Evolutionary conservation across 805 yeast genomes (phyloP).

Genomic region (Kregervanrija delftensis): DNA sequence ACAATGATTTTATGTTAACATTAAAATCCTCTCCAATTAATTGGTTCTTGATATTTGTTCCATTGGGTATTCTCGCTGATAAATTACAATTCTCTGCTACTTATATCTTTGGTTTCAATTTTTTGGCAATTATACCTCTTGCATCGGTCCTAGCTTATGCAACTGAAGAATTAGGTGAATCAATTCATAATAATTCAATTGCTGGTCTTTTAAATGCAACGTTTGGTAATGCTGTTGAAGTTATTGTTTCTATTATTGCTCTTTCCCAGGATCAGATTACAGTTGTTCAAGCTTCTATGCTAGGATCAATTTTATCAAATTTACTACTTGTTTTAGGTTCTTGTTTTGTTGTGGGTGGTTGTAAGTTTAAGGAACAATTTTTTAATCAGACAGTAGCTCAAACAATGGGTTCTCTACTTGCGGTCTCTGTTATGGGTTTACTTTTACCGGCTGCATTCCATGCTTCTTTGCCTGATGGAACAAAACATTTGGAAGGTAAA

Average conservation of each 20-base stretch:
- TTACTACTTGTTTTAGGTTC: slow-evolving; percentile 88
- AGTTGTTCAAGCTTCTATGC: slow-evolving; percentile 95
- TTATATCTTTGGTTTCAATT: slow-evolving; percentile 64
- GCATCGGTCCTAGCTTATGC: slow-evolving; percentile 88
- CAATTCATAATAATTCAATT: slow-evolving; percentile 76
- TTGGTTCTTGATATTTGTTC: slow-evolving; percentile 74
- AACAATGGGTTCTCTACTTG: slow-evolving; percentile 92
- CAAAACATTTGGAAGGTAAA: slow-evolving; percentile 23
- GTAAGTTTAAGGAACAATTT: slow-evolving; percentile 73
- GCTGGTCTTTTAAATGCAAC: slow-evolving; percentile 96
- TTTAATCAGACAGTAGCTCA: slow-evolving; percentile 97
- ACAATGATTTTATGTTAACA: slow-evolving; percentile 11
- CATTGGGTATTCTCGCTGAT: slow-evolving; percentile 79
- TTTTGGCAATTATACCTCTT: slow-evolving; percentile 84
- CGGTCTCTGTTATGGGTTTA: slow-evolving; percentile 82
- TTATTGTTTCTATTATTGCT: slow-evolving; percentile 90
- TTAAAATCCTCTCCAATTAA: slow-evolving; percentile 50
- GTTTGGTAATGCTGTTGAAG: slow-evolving; percentile 95
- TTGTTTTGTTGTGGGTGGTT: slow-evolving; percentile 90
- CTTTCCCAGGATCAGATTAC: slow-evolving; percentile 78
- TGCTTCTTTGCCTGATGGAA: slow-evolving; percentile 53
- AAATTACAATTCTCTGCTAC: slow-evolving; percentile 44
- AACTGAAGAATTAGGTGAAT: slow-evolving; percentile 84
- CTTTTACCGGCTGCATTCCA: slow-evolving; percentile 95
- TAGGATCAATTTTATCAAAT: slow-evolving; percentile 89